Conservation (phyloP, 768 basidiomycete genomes). For the Amanita jacksonii region DNA sequence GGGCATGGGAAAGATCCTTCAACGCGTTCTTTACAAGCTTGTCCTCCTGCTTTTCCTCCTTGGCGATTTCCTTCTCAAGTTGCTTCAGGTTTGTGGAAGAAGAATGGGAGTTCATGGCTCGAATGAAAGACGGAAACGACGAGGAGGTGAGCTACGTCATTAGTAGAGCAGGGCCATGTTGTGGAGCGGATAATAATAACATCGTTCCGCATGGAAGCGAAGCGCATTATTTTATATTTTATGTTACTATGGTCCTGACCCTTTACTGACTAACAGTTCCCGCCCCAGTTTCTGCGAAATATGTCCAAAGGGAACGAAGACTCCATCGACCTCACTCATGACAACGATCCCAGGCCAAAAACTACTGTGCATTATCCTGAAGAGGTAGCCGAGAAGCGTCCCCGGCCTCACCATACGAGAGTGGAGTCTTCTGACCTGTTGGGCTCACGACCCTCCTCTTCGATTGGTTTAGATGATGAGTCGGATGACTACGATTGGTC, state of each 20-base stretch:
- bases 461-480: conserved; percentile 50
- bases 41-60: conserved; percentile 45
- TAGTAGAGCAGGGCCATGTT: background rate
- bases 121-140: conserved; percentile 9
- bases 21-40: conserved; percentile 39
- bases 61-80: conserved; percentile 33
- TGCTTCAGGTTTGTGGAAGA: conserved; percentile 22
- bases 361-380: conserved; percentile 3
- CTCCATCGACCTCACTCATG: conserved; percentile 13
- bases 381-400: conserved; percentile 6
- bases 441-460: conserved; percentile 30
- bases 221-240: background rate
- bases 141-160: conserved; percentile 14
- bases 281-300: background rate
- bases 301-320: conserved; percentile 6
- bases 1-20: conserved; percentile 41
- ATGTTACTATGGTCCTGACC: background rate
- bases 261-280: background rate
- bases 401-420: conserved; percentile 12
- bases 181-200: too few species aligned
- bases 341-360: conserved; percentile 11
- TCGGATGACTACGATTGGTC: conserved; percentile 68
- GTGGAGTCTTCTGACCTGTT: conserved; percentile 22
- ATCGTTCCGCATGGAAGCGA: background rate
- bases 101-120: conserved; percentile 13